phyloP scores from a whole-genome alignment of 2,329 filamentous ascomycete genomes.

The Phoma herbarum region DNA sequence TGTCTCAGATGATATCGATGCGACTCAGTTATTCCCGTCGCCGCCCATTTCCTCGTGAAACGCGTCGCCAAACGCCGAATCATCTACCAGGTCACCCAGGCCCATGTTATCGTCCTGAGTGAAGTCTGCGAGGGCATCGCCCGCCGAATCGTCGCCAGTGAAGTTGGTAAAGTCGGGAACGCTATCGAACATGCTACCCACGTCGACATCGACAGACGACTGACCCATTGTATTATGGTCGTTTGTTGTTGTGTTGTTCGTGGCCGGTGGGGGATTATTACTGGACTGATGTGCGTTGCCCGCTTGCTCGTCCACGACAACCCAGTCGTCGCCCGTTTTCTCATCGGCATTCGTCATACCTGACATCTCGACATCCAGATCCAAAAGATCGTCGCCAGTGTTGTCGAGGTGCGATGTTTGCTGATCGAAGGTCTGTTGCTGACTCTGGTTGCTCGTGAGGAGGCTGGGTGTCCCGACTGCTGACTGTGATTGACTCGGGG shows the following conservation, averaged over 20 bases:
- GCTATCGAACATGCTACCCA: conserved; percentile 49
- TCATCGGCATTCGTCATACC: conserved; percentile 57
- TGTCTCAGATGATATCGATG: not conserved
- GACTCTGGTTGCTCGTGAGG: conserved; percentile 30
- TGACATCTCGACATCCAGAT: conserved; percentile 65
- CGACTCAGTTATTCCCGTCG: conserved; percentile 38
- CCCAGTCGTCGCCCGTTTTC: conserved; percentile 48
- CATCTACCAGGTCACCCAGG: conserved; percentile 48
- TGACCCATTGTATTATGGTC: conserved; percentile 28
- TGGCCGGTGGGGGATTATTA: conserved; percentile 29
- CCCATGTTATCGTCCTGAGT: conserved; percentile 50
- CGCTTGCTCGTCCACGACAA: conserved; percentile 43
- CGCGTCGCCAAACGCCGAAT: conserved; percentile 53
- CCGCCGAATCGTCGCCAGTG: conserved; percentile 49
- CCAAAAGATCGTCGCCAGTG: conserved; percentile 47
- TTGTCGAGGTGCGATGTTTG: conserved; percentile 37
- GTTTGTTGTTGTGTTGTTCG: conserved; percentile 29
- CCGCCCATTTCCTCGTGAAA: conserved; percentile 48
- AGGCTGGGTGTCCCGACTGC: conserved; percentile 64
- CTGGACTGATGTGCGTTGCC: conserved; percentile 30
- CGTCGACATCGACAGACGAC: conserved; percentile 41
- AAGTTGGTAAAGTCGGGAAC: conserved; percentile 49
- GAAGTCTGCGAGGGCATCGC: conserved; percentile 51
- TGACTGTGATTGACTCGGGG: conserved; percentile 67
- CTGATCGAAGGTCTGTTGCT: conserved; percentile 38